A percentile compares a stretch with the other conserved stretches of the same genome.
Evolutionary conservation across 768 basidiomycete species (phyloP).

Genomic region (Pulveroboletus sp.): DNA sequence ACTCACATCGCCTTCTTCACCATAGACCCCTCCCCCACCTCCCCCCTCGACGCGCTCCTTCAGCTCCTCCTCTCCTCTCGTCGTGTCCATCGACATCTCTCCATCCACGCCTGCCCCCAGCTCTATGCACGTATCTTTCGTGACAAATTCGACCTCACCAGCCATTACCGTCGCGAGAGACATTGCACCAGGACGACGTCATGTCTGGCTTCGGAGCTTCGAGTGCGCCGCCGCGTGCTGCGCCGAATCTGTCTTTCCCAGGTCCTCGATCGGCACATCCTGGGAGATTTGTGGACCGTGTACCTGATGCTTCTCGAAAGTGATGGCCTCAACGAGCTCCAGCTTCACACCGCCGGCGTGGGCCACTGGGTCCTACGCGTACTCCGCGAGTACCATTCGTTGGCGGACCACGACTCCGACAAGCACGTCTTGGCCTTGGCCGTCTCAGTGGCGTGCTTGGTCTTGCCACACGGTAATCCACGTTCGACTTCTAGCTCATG

Average conservation of each 20-base stretch:
- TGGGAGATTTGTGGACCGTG: slow-evolving; percentile 51
- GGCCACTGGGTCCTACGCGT: slow-evolving; percentile 25
- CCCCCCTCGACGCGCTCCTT: slow-evolving; percentile 39
- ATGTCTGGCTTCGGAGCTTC: slow-evolving; percentile 45
- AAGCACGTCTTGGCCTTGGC: slow-evolving; percentile 23
- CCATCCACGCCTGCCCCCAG: slow-evolving; percentile 41
- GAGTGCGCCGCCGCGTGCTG: slow-evolving; percentile 43
- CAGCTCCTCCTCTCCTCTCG: slow-evolving; percentile 44
- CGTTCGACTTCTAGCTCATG: slow-evolving; percentile 23
- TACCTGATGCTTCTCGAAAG: slow-evolving; percentile 61
- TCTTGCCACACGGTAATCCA: slow-evolving; percentile 34
- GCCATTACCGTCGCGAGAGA: slow-evolving; percentile 19
- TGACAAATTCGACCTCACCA: slow-evolving; percentile 42
- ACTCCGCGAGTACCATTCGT: slow-evolving; percentile 16
- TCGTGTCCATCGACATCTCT: slow-evolving; percentile 40
- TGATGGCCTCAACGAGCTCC: slow-evolving; percentile 42
- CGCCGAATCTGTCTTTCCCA: slow-evolving; percentile 38
- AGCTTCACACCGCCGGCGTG: slow-evolving; percentile 41
- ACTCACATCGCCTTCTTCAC: slow-evolving; percentile 49
- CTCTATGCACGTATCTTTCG: slow-evolving; percentile 55
- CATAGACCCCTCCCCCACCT: slow-evolving; percentile 35
- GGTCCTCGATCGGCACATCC: slow-evolving; percentile 27
- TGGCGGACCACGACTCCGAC: slow-evolving; percentile 3
- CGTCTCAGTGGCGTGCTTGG: slow-evolving; percentile 32
- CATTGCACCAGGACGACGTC: slow-evolving; percentile 35